Conservation (phyloP, 768 basidiomycete genomes). For the Collybia sordida region DNA sequence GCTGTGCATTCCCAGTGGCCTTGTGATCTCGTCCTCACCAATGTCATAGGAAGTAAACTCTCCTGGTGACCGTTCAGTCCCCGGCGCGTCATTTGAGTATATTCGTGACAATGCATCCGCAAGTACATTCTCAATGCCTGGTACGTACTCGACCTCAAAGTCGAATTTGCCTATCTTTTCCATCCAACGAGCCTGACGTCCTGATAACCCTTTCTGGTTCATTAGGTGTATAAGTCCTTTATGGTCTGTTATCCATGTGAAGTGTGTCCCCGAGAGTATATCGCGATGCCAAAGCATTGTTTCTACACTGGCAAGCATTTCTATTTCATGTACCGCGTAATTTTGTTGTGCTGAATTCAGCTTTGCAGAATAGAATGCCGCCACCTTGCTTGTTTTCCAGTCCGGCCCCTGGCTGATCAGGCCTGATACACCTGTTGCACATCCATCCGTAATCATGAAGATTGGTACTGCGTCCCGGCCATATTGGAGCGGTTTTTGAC, state of each 20-base stretch:
- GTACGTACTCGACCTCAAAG: background rate
- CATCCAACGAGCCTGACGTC: conserved; percentile 1
- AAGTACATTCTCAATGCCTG: conserved; percentile 4
- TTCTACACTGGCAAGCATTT: conserved; percentile 27
- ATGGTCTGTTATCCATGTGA: conserved; percentile 20
- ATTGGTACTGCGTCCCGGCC: conserved; percentile 4
- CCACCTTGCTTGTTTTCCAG: conserved; percentile 23
- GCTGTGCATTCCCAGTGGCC: background rate
- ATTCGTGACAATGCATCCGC: background rate
- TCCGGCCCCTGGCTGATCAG: conserved; percentile 9
- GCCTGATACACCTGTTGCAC: conserved; percentile 13
- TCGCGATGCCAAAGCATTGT: conserved; percentile 16
- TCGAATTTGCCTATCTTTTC: conserved; percentile 8
- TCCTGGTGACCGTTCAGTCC: conserved; percentile 4
- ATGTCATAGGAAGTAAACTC: conserved; percentile 17
- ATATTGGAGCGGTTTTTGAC: conserved; percentile 12
- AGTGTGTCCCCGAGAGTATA: conserved; percentile 17
- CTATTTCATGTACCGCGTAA: conserved; percentile 29
- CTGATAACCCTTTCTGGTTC: conserved; percentile 2
- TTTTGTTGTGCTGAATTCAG: conserved; percentile 22
- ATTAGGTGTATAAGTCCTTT: conserved; percentile 18
- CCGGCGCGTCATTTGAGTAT: conserved; percentile 6
- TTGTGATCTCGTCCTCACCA: background rate
- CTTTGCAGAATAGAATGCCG: conserved; percentile 21
- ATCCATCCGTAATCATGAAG: conserved; percentile 18